Base-by-base conservation (phyloP, 108 stramenopile species). In the Conticribra weissflogii region DNA sequence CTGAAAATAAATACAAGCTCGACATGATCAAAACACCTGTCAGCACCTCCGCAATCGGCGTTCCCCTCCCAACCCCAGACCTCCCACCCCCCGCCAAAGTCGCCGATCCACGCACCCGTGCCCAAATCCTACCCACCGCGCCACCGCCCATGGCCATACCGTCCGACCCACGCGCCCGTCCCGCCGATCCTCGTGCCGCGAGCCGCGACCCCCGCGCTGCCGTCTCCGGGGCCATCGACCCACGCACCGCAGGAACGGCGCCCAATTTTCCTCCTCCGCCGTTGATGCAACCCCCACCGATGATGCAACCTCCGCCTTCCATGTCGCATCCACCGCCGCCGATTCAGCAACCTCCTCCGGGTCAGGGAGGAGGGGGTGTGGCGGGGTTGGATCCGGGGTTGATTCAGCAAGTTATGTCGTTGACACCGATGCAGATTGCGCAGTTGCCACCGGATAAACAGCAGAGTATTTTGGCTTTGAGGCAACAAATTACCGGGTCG, bases 1-100 rank as follows among this genome's bases (percentile, higher is more conserved):
- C 83, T n/a, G n/a, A n/a, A n/a, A n/a, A n/a, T n/a, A n/a, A n/a
- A n/a, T n/a, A n/a, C n/a, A n/a, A 91, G 75, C 75, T 96, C 24
- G 96, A 94, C 54, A 96, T 96, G 96, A 89, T 96, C 36, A 91
- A 94, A 77, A 87, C 88, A 41, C 82, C 91, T 9, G 59, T 92
- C 17, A 47, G 63, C 25, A 59, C 83, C 8, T 51, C 68, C 29
- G 59, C 79, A 16, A 72, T 61, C 16, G 86, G 78, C 54, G 46
- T 70, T 46, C 68, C 65, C 21, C 32, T 65, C n/a, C 41, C 54
- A 4, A 33, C 58, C n/a, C 19, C 75, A n/a, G 79, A 62, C 24
- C 64, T 68, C 31, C 76, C 84, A 16, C 57, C 78, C 41, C 59
- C 72, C 18, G 73, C 66, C 52, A 69, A 57, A 56, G 64, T 78